Conservation (phyloP, 306 rosid species). For the Quercus engelmannii region DNA sequence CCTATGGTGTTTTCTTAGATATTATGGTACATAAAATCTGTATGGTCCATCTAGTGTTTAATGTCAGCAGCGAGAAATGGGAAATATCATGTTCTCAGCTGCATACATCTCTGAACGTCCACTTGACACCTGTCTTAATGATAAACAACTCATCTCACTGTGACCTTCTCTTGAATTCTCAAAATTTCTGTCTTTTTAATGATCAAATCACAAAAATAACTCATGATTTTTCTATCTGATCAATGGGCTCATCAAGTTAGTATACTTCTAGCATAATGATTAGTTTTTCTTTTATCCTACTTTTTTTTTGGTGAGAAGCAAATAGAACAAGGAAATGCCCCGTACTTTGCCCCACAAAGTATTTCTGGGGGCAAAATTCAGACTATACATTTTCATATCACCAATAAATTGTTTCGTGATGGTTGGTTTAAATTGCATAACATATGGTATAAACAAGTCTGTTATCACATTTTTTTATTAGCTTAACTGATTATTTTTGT, state of each 20-base stretch:
- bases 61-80: conserved; percentile 11
- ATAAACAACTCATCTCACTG: too few relatives aligned
- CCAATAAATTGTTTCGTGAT: neutral
- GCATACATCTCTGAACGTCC: too few relatives aligned
- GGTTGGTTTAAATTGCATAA: neutral
- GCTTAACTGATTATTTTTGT: neutral
- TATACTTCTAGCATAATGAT: neutral
- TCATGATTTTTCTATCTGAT: too few relatives aligned
- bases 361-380: neutral
- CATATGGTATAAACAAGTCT: neutral
- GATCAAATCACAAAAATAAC: neutral
- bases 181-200: neutral
- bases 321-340: neutral
- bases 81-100: neutral
- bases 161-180: too few relatives aligned
- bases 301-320: neutral
- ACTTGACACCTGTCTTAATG: too few relatives aligned
- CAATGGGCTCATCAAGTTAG: neutral
- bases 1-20: neutral
- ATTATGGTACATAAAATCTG: neutral
- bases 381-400: neutral
- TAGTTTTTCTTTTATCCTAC: neutral
- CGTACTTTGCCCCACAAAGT: neutral
- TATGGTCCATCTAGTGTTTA: neutral
- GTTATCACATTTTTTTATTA: neutral